A percentile compares a stretch with the other conserved stretches of the same genome.
phyloP scores from a whole-genome alignment of 2,329 filamentous ascomycete genomes.

The Aspergillus ochraceoroseus region DNA sequence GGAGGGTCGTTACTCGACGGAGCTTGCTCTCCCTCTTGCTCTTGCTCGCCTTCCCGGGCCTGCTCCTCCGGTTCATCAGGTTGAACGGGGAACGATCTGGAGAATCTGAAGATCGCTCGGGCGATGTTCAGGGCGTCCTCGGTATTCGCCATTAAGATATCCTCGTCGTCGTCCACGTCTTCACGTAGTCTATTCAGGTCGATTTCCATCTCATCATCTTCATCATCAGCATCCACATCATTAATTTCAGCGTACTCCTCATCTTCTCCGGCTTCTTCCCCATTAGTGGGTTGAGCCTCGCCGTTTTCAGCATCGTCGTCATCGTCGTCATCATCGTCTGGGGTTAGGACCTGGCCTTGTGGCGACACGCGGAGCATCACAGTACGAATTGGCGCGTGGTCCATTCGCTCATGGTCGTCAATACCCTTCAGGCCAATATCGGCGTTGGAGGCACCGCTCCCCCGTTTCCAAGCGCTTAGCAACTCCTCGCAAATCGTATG shows the following conservation, averaged over 20 bases:
- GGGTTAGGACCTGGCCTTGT: constrained; percentile 43
- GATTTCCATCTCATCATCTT: constrained; percentile 38
- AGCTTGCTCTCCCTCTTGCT: constrained; percentile 9
- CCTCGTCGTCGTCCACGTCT: constrained; percentile 37
- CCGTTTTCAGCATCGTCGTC: constrained; percentile 35
- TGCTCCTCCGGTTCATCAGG: constrained; percentile 5
- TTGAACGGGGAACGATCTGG: constrained; percentile 41
- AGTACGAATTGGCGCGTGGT: constrained; percentile 41
- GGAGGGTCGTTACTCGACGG: not conserved
- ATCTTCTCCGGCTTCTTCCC: constrained; percentile 47
- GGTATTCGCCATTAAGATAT: constrained; percentile 51
- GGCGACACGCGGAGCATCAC: constrained; percentile 41
- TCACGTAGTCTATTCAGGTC: constrained; percentile 22
- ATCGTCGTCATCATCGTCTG: constrained; percentile 45
- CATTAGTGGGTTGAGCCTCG: constrained; percentile 39
- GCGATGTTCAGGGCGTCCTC: constrained; percentile 69
- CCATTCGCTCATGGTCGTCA: constrained; percentile 70
- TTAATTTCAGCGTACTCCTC: constrained; percentile 43
- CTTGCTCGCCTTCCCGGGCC: constrained; percentile 1
- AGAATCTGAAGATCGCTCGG: constrained; percentile 73
- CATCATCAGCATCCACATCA: constrained; percentile 46
- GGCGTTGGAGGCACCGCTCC: constrained; percentile 76
- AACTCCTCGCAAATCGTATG: constrained; percentile 86
- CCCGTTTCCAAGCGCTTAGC: constrained; percentile 78
- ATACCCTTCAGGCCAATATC: constrained; percentile 72